Conservation (phyloP, 257 asterid species). For the Gynochthodes officinalis region DNA sequence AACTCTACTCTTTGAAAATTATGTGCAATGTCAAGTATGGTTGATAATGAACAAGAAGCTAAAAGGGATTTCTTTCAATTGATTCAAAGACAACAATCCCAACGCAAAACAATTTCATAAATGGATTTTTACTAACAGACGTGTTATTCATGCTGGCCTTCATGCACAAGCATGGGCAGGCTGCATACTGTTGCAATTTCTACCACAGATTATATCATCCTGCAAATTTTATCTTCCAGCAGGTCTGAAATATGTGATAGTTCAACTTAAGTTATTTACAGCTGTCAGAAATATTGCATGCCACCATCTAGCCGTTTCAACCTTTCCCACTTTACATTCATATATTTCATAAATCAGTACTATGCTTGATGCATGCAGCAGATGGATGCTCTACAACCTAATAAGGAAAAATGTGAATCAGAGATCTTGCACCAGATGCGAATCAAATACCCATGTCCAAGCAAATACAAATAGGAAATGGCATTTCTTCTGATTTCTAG, state of each 20-base stretch:
- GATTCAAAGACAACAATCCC: background rate
- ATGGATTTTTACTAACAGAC: background rate
- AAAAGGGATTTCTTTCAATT: background rate
- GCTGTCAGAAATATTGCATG: background rate
- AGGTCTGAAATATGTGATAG: too few relatives aligned
- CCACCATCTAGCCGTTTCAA: background rate
- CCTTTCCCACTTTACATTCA: background rate
- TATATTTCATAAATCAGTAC: too few relatives aligned
- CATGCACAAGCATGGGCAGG: too few relatives aligned
- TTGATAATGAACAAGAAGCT: background rate
- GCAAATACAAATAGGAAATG: background rate
- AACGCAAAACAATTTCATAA: background rate
- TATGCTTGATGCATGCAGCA: background rate
- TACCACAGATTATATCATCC: background rate
- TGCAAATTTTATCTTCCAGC: background rate
- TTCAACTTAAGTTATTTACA: background rate
- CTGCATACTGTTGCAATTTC: background rate
- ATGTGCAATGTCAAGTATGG: background rate
- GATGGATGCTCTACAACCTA: background rate
- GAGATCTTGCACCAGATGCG: background rate
- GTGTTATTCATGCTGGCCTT: background rate
- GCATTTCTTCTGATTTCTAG: background rate
- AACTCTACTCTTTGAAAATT: too few relatives aligned
- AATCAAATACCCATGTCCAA: background rate
- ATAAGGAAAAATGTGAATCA: background rate